Evolutionary conservation across 192 early-diverging fungal genomes (phyloP).

Genomic region (Coemansia pectinata): DNA sequence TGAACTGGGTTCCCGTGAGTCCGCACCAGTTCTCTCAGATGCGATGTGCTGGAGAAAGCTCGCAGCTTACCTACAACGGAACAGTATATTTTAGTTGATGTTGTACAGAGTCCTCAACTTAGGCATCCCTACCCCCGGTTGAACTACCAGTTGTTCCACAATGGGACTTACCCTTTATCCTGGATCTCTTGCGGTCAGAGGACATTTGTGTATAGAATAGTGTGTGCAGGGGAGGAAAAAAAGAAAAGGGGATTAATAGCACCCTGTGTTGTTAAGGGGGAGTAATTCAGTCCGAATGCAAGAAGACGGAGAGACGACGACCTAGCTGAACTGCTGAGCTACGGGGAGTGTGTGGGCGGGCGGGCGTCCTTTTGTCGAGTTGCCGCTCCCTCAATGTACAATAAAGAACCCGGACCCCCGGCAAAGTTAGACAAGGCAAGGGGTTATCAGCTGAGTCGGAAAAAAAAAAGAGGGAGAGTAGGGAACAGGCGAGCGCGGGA

Average conservation of each 20-base stretch:
- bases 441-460: neutral
- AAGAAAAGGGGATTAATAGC: neutral
- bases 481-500: neutral
- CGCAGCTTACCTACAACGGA: slow-evolving; percentile 49
- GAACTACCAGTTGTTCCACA: slow-evolving; percentile 4
- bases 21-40: slow-evolving; percentile 49
- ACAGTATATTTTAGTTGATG: neutral
- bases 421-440: slow-evolving; percentile 9
- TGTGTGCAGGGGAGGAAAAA: neutral
- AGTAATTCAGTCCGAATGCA: neutral
- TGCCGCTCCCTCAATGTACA: slow-evolving; percentile 9
- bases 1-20: slow-evolving; percentile 18
- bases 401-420: neutral
- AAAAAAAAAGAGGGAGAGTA: neutral
- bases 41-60: slow-evolving; percentile 54
- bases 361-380: neutral
- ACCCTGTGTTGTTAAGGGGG: neutral
- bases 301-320: neutral
- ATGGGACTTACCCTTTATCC: slow-evolving; percentile 42
- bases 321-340: neutral
- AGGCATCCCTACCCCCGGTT: neutral
- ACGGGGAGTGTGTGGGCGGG: neutral
- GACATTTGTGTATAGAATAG: slow-evolving; percentile 20
- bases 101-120: neutral
- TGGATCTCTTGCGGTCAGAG: slow-evolving; percentile 31